Evolutionary conservation across 108 stramenopile species (phyloP).

Genomic region (Conticribra weissflogii): DNA sequence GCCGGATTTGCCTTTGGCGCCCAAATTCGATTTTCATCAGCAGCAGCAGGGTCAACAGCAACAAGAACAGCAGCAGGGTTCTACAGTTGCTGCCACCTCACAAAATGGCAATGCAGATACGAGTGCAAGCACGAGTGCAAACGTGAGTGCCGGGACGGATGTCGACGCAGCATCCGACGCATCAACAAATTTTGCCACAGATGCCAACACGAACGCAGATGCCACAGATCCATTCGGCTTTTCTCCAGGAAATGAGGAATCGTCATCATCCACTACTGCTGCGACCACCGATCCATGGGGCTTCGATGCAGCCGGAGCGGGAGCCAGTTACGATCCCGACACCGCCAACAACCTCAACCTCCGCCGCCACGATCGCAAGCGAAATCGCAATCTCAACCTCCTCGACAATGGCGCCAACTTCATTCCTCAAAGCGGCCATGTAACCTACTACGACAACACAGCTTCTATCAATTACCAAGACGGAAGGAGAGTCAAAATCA

Average conservation of each 20-base stretch:
- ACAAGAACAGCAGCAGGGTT: not conserved
- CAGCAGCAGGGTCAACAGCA: constrained; percentile 1
- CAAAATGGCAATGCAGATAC: constrained; percentile 1
- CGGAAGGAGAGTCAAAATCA: constrained; percentile 37
- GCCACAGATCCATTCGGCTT: too few relatives aligned
- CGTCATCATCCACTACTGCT: too few relatives aligned
- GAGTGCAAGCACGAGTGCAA: too few relatives aligned
- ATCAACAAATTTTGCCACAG: not conserved
- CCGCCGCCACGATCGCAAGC: not conserved
- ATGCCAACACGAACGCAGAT: too few relatives aligned
- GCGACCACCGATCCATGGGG: not conserved
- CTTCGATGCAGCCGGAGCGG: not conserved
- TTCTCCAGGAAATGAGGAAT: too few relatives aligned
- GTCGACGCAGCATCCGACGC: too few relatives aligned
- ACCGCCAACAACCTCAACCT: too few relatives aligned
- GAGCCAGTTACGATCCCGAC: too few relatives aligned
- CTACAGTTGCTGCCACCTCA: too few relatives aligned
- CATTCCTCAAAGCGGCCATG: constrained; percentile 21
- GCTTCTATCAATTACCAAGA: constrained; percentile 25
- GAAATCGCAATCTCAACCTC: constrained; percentile 18
- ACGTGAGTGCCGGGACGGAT: too few relatives aligned
- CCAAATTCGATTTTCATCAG: constrained; percentile 5
- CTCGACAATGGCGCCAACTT: constrained; percentile 28
- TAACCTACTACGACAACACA: constrained; percentile 29
- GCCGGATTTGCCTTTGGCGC: constrained; percentile 20